phyloP scores from a whole-genome alignment of 768 basidiomycete species.

The Leccinellum luteum region DNA sequence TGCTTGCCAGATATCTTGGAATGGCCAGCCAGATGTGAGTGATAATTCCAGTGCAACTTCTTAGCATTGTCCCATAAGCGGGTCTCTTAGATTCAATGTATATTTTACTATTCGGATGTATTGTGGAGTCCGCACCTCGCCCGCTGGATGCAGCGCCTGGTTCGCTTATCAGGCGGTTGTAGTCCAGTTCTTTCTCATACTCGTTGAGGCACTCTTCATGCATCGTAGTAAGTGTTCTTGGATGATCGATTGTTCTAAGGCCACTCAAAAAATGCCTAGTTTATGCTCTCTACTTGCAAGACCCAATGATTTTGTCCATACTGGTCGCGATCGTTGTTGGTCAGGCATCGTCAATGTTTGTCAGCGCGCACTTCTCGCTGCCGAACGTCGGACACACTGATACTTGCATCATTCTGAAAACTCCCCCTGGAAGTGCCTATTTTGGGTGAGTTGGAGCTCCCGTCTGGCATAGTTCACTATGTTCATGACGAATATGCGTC shows the following conservation, averaged over 20 bases:
- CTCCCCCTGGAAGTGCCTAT: conserved; percentile 12
- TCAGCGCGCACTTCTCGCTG: conserved; percentile 12
- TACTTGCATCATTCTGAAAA: conserved; percentile 14
- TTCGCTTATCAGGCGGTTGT: conserved; percentile 13
- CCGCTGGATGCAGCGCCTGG: conserved; percentile 16
- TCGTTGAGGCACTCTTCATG: conserved; percentile 17
- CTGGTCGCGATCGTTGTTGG: conserved; percentile 5
- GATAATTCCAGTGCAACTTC: neutral
- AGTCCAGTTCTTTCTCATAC: conserved; percentile 12
- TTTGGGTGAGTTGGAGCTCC: conserved; percentile 13
- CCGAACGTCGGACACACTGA: conserved; percentile 2
- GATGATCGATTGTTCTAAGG: neutral
- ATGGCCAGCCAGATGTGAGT: conserved; percentile 20
- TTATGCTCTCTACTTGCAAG: conserved; percentile 15
- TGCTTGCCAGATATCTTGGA: conserved; percentile 18
- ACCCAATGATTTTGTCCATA: conserved; percentile 3
- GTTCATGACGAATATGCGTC: neutral
- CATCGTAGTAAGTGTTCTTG: conserved; percentile 9
- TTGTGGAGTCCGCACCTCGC: conserved; percentile 1
- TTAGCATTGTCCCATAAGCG: neutral
- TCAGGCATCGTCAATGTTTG: conserved; percentile 17
- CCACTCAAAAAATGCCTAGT: conserved; percentile 5
- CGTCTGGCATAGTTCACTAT: neutral
- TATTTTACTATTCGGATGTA: conserved; percentile 20
- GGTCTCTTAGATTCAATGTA: conserved; percentile 18